Evolutionary conservation across 2,329 filamentous ascomycete species (phyloP).

Genomic region (Pseudogymnoascus sp.): DNA sequence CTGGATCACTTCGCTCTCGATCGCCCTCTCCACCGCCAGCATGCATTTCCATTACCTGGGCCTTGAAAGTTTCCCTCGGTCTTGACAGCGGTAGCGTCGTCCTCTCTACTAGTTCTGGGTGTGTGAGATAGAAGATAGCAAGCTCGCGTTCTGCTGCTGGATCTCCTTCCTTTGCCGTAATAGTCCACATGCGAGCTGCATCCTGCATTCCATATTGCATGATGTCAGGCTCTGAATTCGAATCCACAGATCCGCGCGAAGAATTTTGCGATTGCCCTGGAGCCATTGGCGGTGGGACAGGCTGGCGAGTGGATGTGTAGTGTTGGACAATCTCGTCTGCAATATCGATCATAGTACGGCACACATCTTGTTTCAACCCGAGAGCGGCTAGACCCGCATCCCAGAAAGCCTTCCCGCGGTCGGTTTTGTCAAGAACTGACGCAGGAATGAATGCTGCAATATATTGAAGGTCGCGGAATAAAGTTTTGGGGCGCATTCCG

Average conservation of each 20-base stretch:
- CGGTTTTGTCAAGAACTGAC: constrained; percentile 51
- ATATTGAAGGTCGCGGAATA: constrained; percentile 75
- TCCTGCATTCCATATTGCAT: constrained; percentile 66
- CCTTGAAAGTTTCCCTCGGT: constrained; percentile 83
- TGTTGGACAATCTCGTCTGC: constrained; percentile 60
- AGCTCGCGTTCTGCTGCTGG: constrained; percentile 86
- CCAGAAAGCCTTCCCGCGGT: constrained; percentile 65
- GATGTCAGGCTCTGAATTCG: constrained; percentile 26
- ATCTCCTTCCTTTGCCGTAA: constrained; percentile 87
- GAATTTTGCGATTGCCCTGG: neutral
- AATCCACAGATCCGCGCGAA: neutral
- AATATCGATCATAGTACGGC: constrained; percentile 59
- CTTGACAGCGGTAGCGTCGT: constrained; percentile 77
- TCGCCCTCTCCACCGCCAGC: constrained; percentile 45
- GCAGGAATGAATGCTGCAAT: constrained; percentile 59
- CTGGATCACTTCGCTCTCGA: constrained; percentile 64
- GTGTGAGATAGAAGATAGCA: constrained; percentile 84
- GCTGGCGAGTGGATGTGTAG: constrained; percentile 55
- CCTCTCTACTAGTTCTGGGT: constrained; percentile 74
- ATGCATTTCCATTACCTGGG: constrained; percentile 68
- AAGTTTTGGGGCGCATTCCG: constrained; percentile 64
- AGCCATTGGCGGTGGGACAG: constrained; percentile 12
- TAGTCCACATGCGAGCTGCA: constrained; percentile 81
- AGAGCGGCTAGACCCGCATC: constrained; percentile 82
- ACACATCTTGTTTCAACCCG: constrained; percentile 82